Percentiles rank a stretch among this genome's conserved stretches.
These are phyloP conservation scores for Rhizopus arrhizus DNA, from an alignment of 371 early-diverging fungal genomes.

Conservation along the genomic window DNA sequence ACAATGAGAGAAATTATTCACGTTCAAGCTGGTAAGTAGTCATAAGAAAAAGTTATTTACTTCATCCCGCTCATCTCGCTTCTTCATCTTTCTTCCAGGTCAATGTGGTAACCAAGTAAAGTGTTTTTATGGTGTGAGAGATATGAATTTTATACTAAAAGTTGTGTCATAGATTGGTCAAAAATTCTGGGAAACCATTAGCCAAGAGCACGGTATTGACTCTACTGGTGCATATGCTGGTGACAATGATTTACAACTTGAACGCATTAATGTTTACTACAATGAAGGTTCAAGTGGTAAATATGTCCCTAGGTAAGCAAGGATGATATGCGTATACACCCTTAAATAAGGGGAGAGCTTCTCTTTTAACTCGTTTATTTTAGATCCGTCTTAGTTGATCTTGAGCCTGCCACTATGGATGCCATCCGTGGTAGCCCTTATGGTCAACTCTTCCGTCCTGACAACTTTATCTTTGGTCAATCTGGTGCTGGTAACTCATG, in stretches of 20 bases:
- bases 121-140: not conserved
- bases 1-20: conserved; percentile 99
- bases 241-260: conserved; percentile 85
- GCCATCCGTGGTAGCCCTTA: conserved; percentile 77
- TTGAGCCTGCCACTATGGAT: conserved; percentile 99
- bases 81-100: conserved; percentile 35
- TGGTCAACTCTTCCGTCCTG: conserved; percentile 82
- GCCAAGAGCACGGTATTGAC: conserved; percentile 85
- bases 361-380: conserved; percentile 27
- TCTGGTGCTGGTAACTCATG: conserved; percentile 92
- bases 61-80: not conserved
- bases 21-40: conserved; percentile 84
- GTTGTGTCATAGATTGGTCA: conserved; percentile 60
- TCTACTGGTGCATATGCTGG: conserved; percentile 73
- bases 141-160: not conserved
- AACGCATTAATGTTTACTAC: conserved; percentile 98
- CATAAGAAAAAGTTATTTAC: not conserved
- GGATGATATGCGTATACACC: not conserved
- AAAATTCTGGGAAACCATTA: conserved; percentile 91
- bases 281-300: conserved; percentile 84
- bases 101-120: conserved; percentile 85
- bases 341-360: not conserved
- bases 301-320: conserved; percentile 68
- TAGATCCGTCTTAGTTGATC: conserved; percentile 96
- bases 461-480: conserved; percentile 85